A percentile compares a stretch with the other conserved stretches of the same genome.
Conservation (phyloP, 495 filamentous ascomycete species). For the Aspergillus steynii region DNA sequence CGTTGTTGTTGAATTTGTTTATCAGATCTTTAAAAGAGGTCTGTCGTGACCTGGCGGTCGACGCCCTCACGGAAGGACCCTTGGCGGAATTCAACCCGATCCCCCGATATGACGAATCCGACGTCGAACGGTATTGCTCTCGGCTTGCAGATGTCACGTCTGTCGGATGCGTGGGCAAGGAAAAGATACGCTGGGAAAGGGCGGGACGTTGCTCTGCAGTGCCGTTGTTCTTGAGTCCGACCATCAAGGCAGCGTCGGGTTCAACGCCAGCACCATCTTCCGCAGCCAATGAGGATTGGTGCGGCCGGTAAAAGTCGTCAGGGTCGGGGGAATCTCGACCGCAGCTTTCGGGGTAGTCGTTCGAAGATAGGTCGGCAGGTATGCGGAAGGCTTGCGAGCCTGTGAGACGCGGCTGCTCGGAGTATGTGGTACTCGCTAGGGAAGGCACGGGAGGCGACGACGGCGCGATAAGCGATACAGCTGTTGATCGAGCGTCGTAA, state of each 20-base stretch:
- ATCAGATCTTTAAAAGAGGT: slow-evolving; percentile 62
- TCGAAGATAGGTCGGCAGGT: slow-evolving; percentile 15
- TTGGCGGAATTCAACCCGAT: slow-evolving; percentile 23
- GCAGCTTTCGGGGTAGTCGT: slow-evolving; percentile 27
- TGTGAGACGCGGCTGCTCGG: slow-evolving; percentile 24
- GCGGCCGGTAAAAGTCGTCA: slow-evolving; percentile 53
- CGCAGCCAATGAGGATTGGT: slow-evolving; percentile 24
- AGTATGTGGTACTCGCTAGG: slow-evolving; percentile 30
- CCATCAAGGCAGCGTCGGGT: slow-evolving; percentile 28
- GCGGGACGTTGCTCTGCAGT: slow-evolving; percentile 17
- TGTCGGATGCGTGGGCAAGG: slow-evolving; percentile 29
- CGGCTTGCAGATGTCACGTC: slow-evolving; percentile 27
- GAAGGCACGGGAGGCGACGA: slow-evolving; percentile 28
- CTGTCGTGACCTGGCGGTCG: slow-evolving; percentile 38
- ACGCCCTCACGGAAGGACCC: slow-evolving; percentile 20
- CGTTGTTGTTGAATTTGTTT: slow-evolving; percentile 59
- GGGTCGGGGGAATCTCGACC: slow-evolving; percentile 49
- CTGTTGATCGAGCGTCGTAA: slow-evolving; percentile 22
- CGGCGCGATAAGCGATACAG: slow-evolving; percentile 19
- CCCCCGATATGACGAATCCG: slow-evolving; percentile 35
- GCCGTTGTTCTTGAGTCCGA: slow-evolving; percentile 27
- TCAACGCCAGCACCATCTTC: slow-evolving; percentile 26
- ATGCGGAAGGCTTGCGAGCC: slow-evolving; percentile 25
- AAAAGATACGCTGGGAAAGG: slow-evolving; percentile 27
- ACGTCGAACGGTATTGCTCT: slow-evolving; percentile 35